Evolutionary conservation across 768 basidiomycete species (phyloP).

Genomic region (Ramaria sp.): DNA sequence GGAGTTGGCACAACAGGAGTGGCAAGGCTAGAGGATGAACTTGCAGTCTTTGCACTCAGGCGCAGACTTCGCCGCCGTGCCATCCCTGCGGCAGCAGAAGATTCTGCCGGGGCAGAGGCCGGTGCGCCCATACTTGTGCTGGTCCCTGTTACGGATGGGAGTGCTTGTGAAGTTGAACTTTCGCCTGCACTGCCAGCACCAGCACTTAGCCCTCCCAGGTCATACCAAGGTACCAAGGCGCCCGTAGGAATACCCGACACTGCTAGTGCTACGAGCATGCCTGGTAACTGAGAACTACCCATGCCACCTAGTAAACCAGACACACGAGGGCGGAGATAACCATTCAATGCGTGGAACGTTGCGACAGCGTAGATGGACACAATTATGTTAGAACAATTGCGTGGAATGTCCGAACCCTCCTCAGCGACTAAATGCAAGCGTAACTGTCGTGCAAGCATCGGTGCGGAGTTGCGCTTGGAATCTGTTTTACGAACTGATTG

Average conservation of each 20-base stretch:
- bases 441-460: conserved; percentile 84
- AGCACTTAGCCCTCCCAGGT: not conserved
- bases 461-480: conserved; percentile 83
- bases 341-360: conserved; percentile 93
- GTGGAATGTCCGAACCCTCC: conserved; percentile 82
- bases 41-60: conserved; percentile 57
- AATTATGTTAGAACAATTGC: conserved; percentile 68
- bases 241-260: conserved; percentile 60
- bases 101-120: conserved; percentile 21
- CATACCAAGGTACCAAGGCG: conserved; percentile 17
- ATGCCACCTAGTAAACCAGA: conserved; percentile 50
- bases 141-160: conserved; percentile 17
- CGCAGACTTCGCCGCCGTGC: conserved; percentile 73
- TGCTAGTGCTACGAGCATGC: conserved; percentile 86
- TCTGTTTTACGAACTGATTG: conserved; percentile 32
- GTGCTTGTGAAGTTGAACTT: conserved; percentile 6
- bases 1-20: conserved; percentile 13
- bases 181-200: not conserved
- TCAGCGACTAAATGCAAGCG: conserved; percentile 83
- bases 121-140: not conserved
- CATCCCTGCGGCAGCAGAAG: conserved; percentile 26
- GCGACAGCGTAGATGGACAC: conserved; percentile 98
- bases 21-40: conserved; percentile 12
- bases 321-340: conserved; percentile 88
- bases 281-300: conserved; percentile 46